phyloP scores from a whole-genome alignment of 106 monocot species.

The Iris macrosiphon region DNA sequence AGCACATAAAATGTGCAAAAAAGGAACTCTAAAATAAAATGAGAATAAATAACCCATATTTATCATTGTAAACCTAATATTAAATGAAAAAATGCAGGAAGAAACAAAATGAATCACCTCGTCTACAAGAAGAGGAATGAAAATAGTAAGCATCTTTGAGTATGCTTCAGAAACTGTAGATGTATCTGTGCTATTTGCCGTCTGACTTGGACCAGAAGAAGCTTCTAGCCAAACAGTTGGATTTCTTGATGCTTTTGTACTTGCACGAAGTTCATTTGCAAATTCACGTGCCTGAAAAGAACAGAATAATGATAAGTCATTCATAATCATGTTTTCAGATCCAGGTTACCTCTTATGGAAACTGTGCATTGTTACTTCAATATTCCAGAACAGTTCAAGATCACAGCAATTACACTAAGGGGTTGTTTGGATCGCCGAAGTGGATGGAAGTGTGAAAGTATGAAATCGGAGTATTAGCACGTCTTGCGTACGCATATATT shows the following conservation, averaged over 20 bases:
- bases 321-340: neutral
- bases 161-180: constrained; percentile 97
- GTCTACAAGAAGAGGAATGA: constrained; percentile 98
- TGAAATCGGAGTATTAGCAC: no score
- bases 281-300: constrained; percentile 90
- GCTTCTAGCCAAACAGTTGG: constrained; percentile 95
- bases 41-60: constrained; percentile 4
- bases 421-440: no score
- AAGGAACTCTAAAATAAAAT: constrained; percentile 75
- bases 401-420: no score
- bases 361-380: no score
- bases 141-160: constrained; percentile 97
- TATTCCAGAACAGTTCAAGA: no score
- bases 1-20: constrained; percentile 99
- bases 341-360: neutral
- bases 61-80: neutral
- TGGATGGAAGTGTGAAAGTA: no score
- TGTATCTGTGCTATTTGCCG: constrained; percentile 66
- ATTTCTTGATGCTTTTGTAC: constrained; percentile 91
- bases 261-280: constrained; percentile 99
- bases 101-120: constrained; percentile 50
- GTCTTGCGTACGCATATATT: no score
- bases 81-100: neutral
- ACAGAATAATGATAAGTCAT: neutral
- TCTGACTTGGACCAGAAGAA: constrained; percentile 49